Evolutionary conservation across 2,329 filamentous ascomycete species (phyloP), one percentile per base, ranked within the genome.

Genomic region (Amauroascus verrucosus): DNA sequence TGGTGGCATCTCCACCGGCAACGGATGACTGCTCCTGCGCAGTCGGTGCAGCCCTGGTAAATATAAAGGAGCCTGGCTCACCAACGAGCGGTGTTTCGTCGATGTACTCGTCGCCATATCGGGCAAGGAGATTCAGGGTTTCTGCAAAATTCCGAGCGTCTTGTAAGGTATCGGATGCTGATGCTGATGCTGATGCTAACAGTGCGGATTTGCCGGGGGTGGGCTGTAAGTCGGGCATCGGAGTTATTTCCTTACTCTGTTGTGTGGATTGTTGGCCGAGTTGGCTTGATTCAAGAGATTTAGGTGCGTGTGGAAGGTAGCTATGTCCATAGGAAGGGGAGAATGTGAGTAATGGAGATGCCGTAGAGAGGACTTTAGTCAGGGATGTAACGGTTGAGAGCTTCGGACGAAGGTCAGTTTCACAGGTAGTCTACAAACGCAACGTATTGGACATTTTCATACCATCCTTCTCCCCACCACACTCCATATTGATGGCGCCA

Each of bases 61-160:
- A 74, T 51, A 80, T 77, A 59, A 84, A 83, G 3, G 75, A 75
- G 28, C 81, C 81, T 0, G 82, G 81, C 62, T 84, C 81, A 46
- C 81, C 81, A 6, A 77, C 70, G 13, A 84, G 67, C 0, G 81
- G 80, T 56, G 77, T 81, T 60, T 83, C 80, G 63, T 84, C 81
- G 70, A 80, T 80, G 66, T 75, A 84, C 57, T 84, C 81, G 58
- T 80, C 75, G 13, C 75, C 77, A 61, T 78, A 82, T 6, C 68
- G 68, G 11, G 77, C 67, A 22, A 76, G 73, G 32, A 82, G 70
- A 33, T 64, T 67, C 50, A 80, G 72, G 7, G 77, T 76, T 18
- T 76, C 70, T 16, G 66, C 67, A 1, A 76, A 62, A n/a, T 64
- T 71, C 33, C 68, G 67, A 6, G 66, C 66, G 55, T 73, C 68